These are phyloP conservation scores for Pseudonitzschia pungens DNA, from an alignment of 108 stramenopile species.

Conservation along the genomic window DNA sequence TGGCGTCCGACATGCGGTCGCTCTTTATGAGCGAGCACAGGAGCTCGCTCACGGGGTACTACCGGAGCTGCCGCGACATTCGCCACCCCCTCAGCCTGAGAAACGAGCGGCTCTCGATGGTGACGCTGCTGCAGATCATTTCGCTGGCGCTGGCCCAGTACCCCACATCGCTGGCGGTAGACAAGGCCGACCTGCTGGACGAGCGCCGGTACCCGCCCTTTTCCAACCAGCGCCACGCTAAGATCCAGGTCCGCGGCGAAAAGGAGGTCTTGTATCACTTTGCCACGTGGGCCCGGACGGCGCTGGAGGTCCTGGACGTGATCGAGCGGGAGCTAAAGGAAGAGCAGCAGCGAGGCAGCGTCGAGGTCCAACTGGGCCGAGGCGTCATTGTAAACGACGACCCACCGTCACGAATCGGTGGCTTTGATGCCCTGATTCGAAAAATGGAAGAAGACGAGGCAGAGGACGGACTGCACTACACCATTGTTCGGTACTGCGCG, in stretches of 20 bases:
- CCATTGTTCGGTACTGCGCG: slow-evolving; percentile 80
- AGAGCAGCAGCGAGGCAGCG: slow-evolving; percentile 43
- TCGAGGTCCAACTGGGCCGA: slow-evolving; percentile 40
- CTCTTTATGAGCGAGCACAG: slow-evolving; percentile 37
- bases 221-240: slow-evolving; percentile 85
- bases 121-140: slow-evolving; percentile 60
- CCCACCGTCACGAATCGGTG: slow-evolving; percentile 25
- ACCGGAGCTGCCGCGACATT: slow-evolving; percentile 83
- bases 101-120: slow-evolving; percentile 85
- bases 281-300: slow-evolving; percentile 71
- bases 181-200: slow-evolving; percentile 63
- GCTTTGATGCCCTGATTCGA: slow-evolving; percentile 65
- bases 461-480: slow-evolving; percentile 61
- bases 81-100: slow-evolving; percentile 71
- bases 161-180: slow-evolving; percentile 78
- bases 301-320: slow-evolving; percentile 70
- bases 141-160: slow-evolving; percentile 62
- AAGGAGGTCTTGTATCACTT: slow-evolving; percentile 90
- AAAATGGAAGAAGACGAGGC: slow-evolving; percentile 81
- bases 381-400: slow-evolving; percentile 27
- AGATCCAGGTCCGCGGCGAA: slow-evolving; percentile 88
- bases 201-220: slow-evolving; percentile 66
- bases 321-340: slow-evolving; percentile 68
- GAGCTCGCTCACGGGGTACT: slow-evolving; percentile 32
- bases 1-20: slow-evolving; percentile 41